Evolutionary conservation across 768 basidiomycete genomes (phyloP).

Genomic region (Kwoniella heveanensis): DNA sequence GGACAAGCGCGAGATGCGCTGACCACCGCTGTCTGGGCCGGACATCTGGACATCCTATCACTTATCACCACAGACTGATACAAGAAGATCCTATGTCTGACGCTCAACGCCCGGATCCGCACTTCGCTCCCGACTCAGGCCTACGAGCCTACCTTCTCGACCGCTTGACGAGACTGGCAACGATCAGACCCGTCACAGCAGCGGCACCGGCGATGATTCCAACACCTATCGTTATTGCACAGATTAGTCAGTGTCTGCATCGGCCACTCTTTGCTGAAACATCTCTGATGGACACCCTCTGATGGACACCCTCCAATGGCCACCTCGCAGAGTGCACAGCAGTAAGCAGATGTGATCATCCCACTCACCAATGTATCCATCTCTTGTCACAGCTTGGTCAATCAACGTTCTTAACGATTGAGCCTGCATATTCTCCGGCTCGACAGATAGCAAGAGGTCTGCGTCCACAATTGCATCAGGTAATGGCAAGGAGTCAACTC

Average conservation of each 20-base stretch:
- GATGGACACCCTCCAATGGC: too few relatives aligned
- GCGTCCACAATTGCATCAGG: too few relatives aligned
- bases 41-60: too few relatives aligned
- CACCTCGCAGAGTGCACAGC: too few relatives aligned
- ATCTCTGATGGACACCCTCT: too few relatives aligned
- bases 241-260: not conserved
- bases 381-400: constrained; percentile 79
- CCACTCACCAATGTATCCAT: constrained; percentile 78
- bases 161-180: constrained; percentile 50
- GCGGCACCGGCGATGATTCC: constrained; percentile 88
- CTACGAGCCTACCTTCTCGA: constrained; percentile 23
- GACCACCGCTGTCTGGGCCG: too few relatives aligned
- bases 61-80: too few relatives aligned
- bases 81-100: not conserved
- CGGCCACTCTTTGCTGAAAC: not conserved
- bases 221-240: constrained; percentile 64
- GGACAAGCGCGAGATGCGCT: too few relatives aligned
- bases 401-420: constrained; percentile 82
- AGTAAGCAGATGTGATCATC: too few relatives aligned
- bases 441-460: constrained; percentile 86
- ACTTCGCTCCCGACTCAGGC: not conserved
- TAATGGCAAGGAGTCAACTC: too few relatives aligned
- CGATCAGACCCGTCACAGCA: constrained; percentile 66
- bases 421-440: constrained; percentile 90
- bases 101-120: not conserved